Percentiles rank a stretch among this genome's conserved stretches.
These are phyloP conservation scores for Colletotrichum echinochloae DNA, from an alignment of 2,329 filamentous ascomycete species.

Conservation along the genomic window DNA sequence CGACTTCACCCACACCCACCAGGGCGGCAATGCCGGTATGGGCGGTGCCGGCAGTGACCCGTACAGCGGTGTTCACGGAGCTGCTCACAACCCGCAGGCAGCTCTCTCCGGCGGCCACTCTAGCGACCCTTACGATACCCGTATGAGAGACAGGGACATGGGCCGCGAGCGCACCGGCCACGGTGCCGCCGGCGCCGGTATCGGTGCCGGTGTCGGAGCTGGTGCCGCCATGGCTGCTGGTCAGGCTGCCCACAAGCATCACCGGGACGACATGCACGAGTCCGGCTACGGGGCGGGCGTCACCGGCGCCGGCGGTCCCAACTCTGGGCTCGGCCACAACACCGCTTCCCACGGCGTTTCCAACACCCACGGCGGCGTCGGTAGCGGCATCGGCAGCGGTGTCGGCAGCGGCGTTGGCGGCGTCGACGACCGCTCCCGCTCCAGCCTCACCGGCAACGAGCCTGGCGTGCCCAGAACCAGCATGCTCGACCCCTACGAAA, in stretches of 20 bases:
- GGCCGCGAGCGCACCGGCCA: slow-evolving; percentile 37
- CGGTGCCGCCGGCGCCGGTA: slow-evolving; percentile 23
- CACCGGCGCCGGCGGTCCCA: slow-evolving; percentile 3
- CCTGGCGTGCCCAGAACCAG: slow-evolving; percentile 31
- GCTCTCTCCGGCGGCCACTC: slow-evolving; percentile 21
- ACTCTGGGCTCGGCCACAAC: slow-evolving; percentile 11
- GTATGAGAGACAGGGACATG: slow-evolving; percentile 38
- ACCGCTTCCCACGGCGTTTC: not conserved
- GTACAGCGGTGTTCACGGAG: slow-evolving; percentile 22
- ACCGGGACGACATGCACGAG: slow-evolving; percentile 33
- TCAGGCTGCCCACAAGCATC: slow-evolving; percentile 28
- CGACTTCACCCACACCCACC: slow-evolving; percentile 35
- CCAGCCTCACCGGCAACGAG: slow-evolving; percentile 17
- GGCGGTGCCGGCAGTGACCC: slow-evolving; percentile 23
- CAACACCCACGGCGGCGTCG: slow-evolving; percentile 15
- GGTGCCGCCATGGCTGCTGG: slow-evolving; percentile 21
- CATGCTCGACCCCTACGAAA: slow-evolving; percentile 41
- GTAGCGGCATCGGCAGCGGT: not conserved
- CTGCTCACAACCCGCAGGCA: slow-evolving; percentile 23
- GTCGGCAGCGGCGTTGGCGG: slow-evolving; percentile 6
- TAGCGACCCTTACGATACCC: slow-evolving; percentile 36
- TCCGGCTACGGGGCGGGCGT: slow-evolving; percentile 8
- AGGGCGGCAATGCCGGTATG: slow-evolving; percentile 12
- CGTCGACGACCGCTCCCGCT: slow-evolving; percentile 12
- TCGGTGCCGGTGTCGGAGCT: slow-evolving; percentile 31